Conservation (phyloP, 306 rosid genomes). For the Prunus fruticosa region DNA sequence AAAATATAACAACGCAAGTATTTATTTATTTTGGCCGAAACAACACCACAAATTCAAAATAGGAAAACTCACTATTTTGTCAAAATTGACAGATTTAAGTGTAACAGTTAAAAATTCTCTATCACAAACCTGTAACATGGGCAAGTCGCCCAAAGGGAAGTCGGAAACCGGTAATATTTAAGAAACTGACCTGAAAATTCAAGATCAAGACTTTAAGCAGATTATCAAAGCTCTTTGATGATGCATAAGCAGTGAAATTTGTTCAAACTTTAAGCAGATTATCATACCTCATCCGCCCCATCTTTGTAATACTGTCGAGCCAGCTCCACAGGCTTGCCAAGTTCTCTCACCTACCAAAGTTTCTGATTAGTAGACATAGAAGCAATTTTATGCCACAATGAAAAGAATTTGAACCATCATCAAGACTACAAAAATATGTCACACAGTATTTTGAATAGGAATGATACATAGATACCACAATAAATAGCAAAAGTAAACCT, state of each 20-base stretch:
- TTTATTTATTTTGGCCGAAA: too few species aligned
- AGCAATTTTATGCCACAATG: slow-evolving; percentile 15
- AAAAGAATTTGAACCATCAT: not conserved
- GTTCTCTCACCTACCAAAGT: slow-evolving; percentile 74
- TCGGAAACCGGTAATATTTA: slow-evolving; percentile 95
- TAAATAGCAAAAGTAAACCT: not conserved
- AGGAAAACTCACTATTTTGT: not conserved
- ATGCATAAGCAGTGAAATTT: slow-evolving; percentile 12
- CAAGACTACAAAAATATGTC: not conserved
- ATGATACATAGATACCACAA: not conserved
- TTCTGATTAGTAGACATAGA: slow-evolving; percentile 5
- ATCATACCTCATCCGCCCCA: slow-evolving; percentile 98
- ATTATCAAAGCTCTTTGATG: slow-evolving; percentile 4
- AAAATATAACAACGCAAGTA: not conserved
- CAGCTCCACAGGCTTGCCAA: slow-evolving; percentile 96
- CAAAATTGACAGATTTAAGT: not conserved
- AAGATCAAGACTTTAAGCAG: slow-evolving; percentile 20
- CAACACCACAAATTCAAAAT: not conserved
- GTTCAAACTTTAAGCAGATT: too few species aligned
- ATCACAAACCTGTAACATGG: slow-evolving; percentile 86
- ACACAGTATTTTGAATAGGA: not conserved
- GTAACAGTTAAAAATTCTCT: not conserved
- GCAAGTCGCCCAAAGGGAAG: slow-evolving; percentile 97
- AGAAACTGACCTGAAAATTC: slow-evolving; percentile 73
- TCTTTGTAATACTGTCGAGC: slow-evolving; percentile 87